Conservation (phyloP, 768 basidiomycete species). For the Mycena leptocephala region DNA sequence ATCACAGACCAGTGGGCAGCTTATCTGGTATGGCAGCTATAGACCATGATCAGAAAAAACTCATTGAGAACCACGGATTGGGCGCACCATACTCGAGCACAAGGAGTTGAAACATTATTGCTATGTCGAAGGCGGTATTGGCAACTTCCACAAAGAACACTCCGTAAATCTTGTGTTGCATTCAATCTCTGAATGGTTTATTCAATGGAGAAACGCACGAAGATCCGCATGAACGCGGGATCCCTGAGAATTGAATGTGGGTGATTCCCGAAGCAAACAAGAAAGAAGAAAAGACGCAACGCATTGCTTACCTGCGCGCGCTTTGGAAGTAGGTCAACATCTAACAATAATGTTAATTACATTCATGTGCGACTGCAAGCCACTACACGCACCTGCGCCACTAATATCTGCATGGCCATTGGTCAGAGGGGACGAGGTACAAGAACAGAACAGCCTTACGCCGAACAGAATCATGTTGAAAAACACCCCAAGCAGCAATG, state of each 20-base stretch:
- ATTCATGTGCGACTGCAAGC: too few relatives aligned
- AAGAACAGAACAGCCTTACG: background rate
- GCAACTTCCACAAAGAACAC: constrained; percentile 36
- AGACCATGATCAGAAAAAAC: too few relatives aligned
- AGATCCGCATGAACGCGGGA: constrained; percentile 23
- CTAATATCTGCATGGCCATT: background rate
- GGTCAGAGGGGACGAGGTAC: background rate
- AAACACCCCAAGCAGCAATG: constrained; percentile 38
- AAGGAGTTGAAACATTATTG: constrained; percentile 13
- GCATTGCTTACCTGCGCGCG: too few relatives aligned
- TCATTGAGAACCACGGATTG: too few relatives aligned
- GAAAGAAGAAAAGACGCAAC: too few relatives aligned
- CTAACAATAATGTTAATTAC: too few relatives aligned
- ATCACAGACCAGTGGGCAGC: constrained; percentile 1
- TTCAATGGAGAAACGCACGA: too few relatives aligned
- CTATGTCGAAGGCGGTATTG: constrained; percentile 21
- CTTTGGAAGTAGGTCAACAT: too few relatives aligned
- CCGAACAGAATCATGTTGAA: constrained; percentile 40
- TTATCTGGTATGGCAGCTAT: background rate
- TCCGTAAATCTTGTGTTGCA: constrained; percentile 30
- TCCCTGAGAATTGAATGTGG: too few relatives aligned
- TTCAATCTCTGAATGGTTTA: too few relatives aligned
- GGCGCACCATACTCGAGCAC: background rate
- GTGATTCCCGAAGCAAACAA: too few relatives aligned
- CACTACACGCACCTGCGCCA: background rate